phyloP scores from a whole-genome alignment of 2,329 filamentous ascomycete genomes.

The Alternaria incomplexa region DNA sequence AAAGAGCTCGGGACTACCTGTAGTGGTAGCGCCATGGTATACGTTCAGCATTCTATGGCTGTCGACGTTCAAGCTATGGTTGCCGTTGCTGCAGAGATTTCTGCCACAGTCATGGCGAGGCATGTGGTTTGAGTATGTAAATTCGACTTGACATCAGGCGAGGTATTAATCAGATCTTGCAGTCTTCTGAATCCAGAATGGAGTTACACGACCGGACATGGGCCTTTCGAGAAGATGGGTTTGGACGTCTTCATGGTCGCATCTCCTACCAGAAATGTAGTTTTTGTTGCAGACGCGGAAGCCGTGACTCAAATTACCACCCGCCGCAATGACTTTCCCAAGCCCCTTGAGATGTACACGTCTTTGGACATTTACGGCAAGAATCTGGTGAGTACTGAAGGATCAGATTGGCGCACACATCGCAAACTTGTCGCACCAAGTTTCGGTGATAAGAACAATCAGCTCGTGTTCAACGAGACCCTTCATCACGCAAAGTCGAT shows the following conservation, averaged over 20 bases:
- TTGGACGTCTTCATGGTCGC: slow-evolving; percentile 69
- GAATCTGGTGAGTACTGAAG: slow-evolving; percentile 75
- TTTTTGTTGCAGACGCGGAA: slow-evolving; percentile 69
- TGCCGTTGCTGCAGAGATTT: slow-evolving; percentile 62
- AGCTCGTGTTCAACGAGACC: slow-evolving; percentile 68
- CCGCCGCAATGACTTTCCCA: slow-evolving; percentile 73
- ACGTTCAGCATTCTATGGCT: slow-evolving; percentile 63
- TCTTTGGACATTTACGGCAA: slow-evolving; percentile 71
- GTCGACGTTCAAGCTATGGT: slow-evolving; percentile 60
- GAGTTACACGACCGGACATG: slow-evolving; percentile 62
- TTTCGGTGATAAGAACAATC: slow-evolving; percentile 79
- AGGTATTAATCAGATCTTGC: slow-evolving; percentile 5
- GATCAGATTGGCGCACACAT: slow-evolving; percentile 72
- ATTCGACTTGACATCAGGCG: neutral
- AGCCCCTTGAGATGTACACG: slow-evolving; percentile 66
- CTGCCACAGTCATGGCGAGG: slow-evolving; percentile 62
- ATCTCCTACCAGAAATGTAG: slow-evolving; percentile 59
- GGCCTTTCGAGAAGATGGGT: slow-evolving; percentile 64
- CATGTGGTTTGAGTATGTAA: slow-evolving; percentile 64
- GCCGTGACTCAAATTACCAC: slow-evolving; percentile 69
- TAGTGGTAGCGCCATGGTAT: slow-evolving; percentile 51
- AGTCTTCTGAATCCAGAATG: slow-evolving; percentile 67
- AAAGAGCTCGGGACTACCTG: slow-evolving; percentile 55
- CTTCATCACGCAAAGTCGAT: slow-evolving; percentile 63
- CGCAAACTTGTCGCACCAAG: slow-evolving; percentile 73